Evolutionary conservation across 768 basidiomycete species (phyloP).

Genomic region (Russula ochroleuca): DNA sequence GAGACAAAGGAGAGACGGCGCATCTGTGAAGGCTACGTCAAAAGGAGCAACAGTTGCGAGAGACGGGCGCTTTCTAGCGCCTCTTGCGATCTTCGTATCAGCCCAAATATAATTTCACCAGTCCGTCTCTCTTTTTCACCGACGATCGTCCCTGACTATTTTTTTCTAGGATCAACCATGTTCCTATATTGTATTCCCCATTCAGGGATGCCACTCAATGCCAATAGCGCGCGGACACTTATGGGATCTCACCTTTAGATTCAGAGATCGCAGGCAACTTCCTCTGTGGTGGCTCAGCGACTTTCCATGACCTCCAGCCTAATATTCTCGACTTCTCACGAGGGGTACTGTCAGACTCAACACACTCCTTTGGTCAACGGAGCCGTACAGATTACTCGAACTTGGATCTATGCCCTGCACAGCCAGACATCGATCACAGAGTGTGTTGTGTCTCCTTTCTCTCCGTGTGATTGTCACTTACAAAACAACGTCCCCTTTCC

Average conservation of each 20-base stretch:
- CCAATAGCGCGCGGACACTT: not conserved
- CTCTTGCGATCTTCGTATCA: conserved; percentile 3
- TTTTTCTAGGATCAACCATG: conserved; percentile 44
- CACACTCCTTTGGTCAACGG: not conserved
- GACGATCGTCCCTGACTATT: not conserved
- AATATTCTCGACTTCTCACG: not conserved
- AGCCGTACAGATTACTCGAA: not conserved
- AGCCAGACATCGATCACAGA: not conserved
- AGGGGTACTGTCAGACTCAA: not conserved
- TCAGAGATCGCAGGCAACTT: not conserved
- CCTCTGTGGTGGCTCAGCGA: not conserved
- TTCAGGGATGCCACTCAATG: not conserved
- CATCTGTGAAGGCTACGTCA: not conserved
- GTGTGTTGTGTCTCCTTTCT: not conserved
- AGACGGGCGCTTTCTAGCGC: not conserved
- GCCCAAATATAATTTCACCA: not conserved
- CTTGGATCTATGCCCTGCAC: not conserved
- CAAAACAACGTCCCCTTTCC: conserved; percentile 13
- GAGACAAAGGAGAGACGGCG: not conserved
- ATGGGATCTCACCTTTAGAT: not conserved
- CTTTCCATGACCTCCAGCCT: not conserved
- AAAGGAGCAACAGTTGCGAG: not conserved
- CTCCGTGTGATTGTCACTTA: conserved; percentile 5
- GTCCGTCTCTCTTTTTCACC: not conserved
- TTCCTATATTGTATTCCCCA: conserved; percentile 45